Evolutionary conservation across 371 early-diverging fungal genomes (phyloP), one percentile per base, ranked within the genome.

Genomic region (Dinochytrium kinnereticum): DNA sequence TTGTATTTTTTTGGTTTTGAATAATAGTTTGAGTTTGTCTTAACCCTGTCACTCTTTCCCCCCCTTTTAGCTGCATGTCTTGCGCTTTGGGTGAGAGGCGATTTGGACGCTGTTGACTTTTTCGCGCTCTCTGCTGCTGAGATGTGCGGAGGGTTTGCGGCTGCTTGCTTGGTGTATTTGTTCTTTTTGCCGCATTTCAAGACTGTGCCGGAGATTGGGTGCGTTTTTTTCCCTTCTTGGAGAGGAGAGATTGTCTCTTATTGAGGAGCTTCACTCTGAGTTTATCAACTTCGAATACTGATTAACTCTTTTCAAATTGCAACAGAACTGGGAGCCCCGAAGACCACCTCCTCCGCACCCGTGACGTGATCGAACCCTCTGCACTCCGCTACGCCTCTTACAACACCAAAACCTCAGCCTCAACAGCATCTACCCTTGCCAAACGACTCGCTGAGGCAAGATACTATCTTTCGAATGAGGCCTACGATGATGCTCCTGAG

Each of bases 351-450:
- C 73, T 77, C 26, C 59, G 77, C 10, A 73, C 73, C 26, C 69
- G 77, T 38, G 77, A 77, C 59, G 50, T 40, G 31, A 69, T 73
- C 38, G 73, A 68, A 24, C 71, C 73, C 17, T 51, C 44, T 19
- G 77, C 73, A 17, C 77, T 77, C 21, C 77, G 77, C 7, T 53
- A 68, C 26, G 77, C 77, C 34, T 77, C 77, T 13, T 77, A 77
- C 66, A 53, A 28, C 64, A 77, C 77, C 7, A 73, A 70, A 53
- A 7, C 24, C 19, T 51, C 31, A n/a, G 2, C 38, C 1, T 26
- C 68, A 1, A 10, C n/a, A 3, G n/a, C 40, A 40, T 2, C 15
- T 30, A 15, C 36, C 57, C 24, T 73, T 7, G 21, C 15, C 1
- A 34, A 68, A 24, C 55, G 57, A 10, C 68, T 68, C 24, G 34